phyloP scores from a whole-genome alignment of 768 basidiomycete species.

The Rubroboletus satanas region DNA sequence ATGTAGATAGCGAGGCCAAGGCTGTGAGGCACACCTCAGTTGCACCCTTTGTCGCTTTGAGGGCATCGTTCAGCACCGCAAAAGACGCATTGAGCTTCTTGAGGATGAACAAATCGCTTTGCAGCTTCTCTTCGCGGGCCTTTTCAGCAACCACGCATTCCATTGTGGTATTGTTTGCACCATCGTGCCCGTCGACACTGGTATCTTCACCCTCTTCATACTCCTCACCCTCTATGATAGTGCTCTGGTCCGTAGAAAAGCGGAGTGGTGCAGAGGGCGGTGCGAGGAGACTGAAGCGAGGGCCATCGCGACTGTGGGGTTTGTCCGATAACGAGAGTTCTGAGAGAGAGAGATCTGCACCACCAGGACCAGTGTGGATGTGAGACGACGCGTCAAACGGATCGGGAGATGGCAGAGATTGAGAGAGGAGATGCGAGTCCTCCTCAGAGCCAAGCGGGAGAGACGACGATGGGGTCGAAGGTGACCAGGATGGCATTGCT shows the following conservation, averaged over 20 bases:
- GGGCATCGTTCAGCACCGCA: slow-evolving; percentile 61
- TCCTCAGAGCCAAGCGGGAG: slow-evolving; percentile 19
- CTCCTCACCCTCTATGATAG: slow-evolving; percentile 25
- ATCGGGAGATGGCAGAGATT: slow-evolving; percentile 39
- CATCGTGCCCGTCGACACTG: slow-evolving; percentile 11
- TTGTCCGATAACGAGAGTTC: slow-evolving; percentile 48
- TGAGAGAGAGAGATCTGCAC: slow-evolving; percentile 53
- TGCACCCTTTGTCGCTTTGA: slow-evolving; percentile 59
- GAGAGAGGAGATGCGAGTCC: slow-evolving; percentile 44
- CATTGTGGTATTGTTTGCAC: slow-evolving; percentile 25
- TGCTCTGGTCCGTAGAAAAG: slow-evolving; percentile 23
- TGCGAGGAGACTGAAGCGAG: slow-evolving; percentile 34
- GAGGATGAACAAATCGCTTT: slow-evolving; percentile 68
- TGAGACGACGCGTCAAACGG: slow-evolving; percentile 28
- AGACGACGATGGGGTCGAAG: slow-evolving; percentile 30
- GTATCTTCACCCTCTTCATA: slow-evolving; percentile 11
- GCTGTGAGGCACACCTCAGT: slow-evolving; percentile 52
- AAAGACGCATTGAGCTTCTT: slow-evolving; percentile 71
- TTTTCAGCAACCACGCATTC: slow-evolving; percentile 28
- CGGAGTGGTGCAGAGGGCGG: slow-evolving; percentile 19
- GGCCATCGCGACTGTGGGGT: slow-evolving; percentile 24
- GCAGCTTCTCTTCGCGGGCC: slow-evolving; percentile 66
- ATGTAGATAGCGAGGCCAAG: not conserved
- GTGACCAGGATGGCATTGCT: slow-evolving; percentile 29
- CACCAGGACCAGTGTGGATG: slow-evolving; percentile 39